These are phyloP conservation scores for Bretziella fagacearum DNA, from an alignment of 2,329 filamentous ascomycete species.

Conservation along the genomic window DNA sequence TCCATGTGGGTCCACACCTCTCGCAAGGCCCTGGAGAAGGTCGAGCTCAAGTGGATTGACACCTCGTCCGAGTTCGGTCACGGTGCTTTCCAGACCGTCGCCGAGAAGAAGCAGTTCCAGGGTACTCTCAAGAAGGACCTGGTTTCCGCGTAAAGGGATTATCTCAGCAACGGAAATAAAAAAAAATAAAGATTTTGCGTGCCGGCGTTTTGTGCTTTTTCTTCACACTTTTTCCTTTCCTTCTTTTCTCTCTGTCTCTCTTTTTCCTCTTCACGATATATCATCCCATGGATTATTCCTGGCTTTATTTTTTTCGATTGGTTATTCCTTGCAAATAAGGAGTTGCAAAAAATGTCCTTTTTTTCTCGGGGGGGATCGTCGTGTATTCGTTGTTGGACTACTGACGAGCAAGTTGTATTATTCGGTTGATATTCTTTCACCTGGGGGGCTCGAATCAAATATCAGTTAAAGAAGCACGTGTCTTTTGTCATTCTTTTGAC, in stretches of 20 bases:
- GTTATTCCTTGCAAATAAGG: no score
- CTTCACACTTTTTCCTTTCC: conserved; percentile 3
- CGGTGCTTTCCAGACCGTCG: conserved; percentile 96
- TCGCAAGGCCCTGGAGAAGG: conserved; percentile 92
- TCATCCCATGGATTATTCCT: no score
- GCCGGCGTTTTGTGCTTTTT: conserved; percentile 10
- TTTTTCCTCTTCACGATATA: not conserved
- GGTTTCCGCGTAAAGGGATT: conserved; percentile 27
- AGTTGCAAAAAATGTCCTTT: not conserved
- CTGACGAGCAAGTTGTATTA: not conserved
- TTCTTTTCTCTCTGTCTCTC: not conserved
- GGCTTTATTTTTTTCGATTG: no score
- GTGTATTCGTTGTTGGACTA: not conserved
- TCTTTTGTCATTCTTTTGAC: not conserved
- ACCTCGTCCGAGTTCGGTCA: conserved; percentile 99
- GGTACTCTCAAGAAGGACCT: conserved; percentile 99
- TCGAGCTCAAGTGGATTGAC: conserved; percentile 99
- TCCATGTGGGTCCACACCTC: conserved; percentile 97
- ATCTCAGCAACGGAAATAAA: conserved; percentile 13
- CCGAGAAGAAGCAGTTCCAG: conserved; percentile 95
- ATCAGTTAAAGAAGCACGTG: not conserved
- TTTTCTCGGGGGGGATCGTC: not conserved
- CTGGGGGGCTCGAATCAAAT: not conserved
- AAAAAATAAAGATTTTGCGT: conserved; percentile 14
- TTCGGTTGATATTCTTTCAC: not conserved